Base-by-base conservation (phyloP, 2,329 filamentous ascomycete species). In the Microsporum audouinii region DNA sequence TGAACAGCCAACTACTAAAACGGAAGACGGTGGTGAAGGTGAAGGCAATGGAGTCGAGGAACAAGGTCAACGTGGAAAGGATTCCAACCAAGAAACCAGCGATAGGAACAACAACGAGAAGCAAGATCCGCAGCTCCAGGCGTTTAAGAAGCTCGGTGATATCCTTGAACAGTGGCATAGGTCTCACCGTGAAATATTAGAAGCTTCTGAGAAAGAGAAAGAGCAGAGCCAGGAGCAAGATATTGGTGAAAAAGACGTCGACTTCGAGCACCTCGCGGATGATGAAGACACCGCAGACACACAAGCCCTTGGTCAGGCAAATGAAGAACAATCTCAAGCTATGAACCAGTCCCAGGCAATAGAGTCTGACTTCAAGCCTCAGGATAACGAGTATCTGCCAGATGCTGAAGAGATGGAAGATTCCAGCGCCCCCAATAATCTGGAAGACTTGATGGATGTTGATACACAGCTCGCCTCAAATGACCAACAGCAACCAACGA, bases 101-200 rank as follows among this genome's bases (percentile, higher is more conserved):
- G 75, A 73, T 45, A 69, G 65, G 7, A 70, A 74, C 33, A 71
- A 76, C 57, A 67, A 68, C 27, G 67, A 67, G 41, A 67, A 70
- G 5, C 68, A 74, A 47, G 73, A 75, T 57, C 72, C 73, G 64
- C 72, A 82, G 58, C 77, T 79, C 53, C 84, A 94, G 66, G 88
- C 91, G 0, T 96, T 96, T 80, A 94, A 94, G 76, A 95, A 96
- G 70, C 83, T 99, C 34, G 94, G 94, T 27, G 91, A 99, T 76
- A 88, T 90, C 4, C 80, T 99, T 36, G 91, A 97, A 72, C 84
- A 87, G 67, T 99, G 91, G 89, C 91, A 97, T 73, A 84, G 89
- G 62, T 89, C 91, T 69, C 89, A 95, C 68, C 84, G 84, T 55
- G 88, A 96, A 64, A 97, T 99, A 67, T 78, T 82, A 70, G 81